phyloP scores from a whole-genome alignment of 192 early-diverging fungal genomes.

The Coemansia sp. region DNA sequence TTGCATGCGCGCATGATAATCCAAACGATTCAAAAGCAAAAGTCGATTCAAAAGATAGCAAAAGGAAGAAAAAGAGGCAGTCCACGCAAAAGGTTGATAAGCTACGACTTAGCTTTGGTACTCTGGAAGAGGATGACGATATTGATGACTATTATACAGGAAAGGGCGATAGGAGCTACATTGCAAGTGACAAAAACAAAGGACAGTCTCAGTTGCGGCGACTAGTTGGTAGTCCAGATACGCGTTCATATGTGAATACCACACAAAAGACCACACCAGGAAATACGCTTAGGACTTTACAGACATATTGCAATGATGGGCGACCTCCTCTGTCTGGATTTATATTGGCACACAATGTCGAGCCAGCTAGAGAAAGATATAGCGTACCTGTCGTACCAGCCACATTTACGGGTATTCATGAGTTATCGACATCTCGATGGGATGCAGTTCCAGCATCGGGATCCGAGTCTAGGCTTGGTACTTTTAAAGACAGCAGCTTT shows the following conservation, averaged over 20 bases:
- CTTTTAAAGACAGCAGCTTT: no score
- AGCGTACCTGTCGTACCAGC: slow-evolving; percentile 19
- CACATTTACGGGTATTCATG: slow-evolving; percentile 11
- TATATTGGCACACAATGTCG: slow-evolving; percentile 1
- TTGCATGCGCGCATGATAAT: neutral
- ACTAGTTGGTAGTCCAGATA: neutral
- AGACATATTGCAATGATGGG: slow-evolving; percentile 13
- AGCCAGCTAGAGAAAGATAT: slow-evolving; percentile 6
- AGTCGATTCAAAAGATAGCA: neutral
- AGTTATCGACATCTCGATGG: slow-evolving; percentile 11
- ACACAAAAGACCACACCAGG: neutral
- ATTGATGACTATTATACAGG: neutral
- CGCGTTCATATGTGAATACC: neutral
- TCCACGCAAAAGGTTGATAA: neutral
- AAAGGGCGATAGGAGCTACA: neutral
- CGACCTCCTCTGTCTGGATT: slow-evolving; percentile 22
- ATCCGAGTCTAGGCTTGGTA: slow-evolving; percentile 4
- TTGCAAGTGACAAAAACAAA: neutral
- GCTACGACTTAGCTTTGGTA: slow-evolving; percentile 36
- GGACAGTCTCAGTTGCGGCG: neutral
- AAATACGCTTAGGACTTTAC: neutral
- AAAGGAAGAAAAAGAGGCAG: slow-evolving; percentile 13
- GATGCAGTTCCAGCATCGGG: slow-evolving; percentile 20
- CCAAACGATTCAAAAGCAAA: neutral
- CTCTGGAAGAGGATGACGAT: slow-evolving; percentile 15